phyloP scores from a whole-genome alignment of 371 early-diverging fungal species.

The Actinomortierella wolfii region DNA sequence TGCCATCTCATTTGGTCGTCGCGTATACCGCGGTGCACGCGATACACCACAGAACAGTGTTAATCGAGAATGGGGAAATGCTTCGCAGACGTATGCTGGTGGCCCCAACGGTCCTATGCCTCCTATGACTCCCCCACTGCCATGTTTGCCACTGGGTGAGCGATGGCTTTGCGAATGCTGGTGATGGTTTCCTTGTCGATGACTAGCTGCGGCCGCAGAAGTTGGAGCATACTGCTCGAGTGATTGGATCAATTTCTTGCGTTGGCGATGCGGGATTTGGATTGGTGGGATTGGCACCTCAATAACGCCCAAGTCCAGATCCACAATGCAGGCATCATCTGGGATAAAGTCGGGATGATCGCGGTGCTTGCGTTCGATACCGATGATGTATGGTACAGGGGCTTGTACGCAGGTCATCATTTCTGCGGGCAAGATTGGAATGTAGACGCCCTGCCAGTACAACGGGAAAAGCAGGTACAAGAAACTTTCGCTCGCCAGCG shows the following conservation, averaged over 20 bases:
- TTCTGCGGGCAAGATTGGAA: constrained; percentile 75
- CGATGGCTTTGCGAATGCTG: no score
- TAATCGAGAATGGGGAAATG: constrained; percentile 65
- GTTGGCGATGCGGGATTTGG: constrained; percentile 56
- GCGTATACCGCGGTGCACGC: constrained; percentile 18
- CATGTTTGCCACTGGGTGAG: no score
- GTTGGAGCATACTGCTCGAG: constrained; percentile 59
- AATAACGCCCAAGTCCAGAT: constrained; percentile 62
- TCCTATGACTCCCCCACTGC: no score
- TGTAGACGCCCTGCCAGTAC: constrained; percentile 82
- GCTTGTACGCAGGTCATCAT: constrained; percentile 79
- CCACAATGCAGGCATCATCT: constrained; percentile 66
- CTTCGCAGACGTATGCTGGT: constrained; percentile 56
- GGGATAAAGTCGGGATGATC: constrained; percentile 69
- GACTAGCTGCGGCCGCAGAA: constrained; percentile 18
- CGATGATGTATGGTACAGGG: constrained; percentile 85
- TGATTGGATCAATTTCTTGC: constrained; percentile 56
- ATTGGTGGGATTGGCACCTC: constrained; percentile 50
- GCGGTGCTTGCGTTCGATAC: constrained; percentile 61
- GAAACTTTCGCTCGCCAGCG: constrained; percentile 72
- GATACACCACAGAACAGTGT: constrained; percentile 55
- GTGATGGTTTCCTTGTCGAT: constrained; percentile 20
- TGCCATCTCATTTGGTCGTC: no score
- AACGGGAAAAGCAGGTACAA: constrained; percentile 76
- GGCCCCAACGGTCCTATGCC: constrained; percentile 46